Percentiles rank a stretch among this genome's conserved stretches.
Evolutionary conservation across 495 filamentous ascomycete species (phyloP).

Genomic region (Chaetomium tenue): DNA sequence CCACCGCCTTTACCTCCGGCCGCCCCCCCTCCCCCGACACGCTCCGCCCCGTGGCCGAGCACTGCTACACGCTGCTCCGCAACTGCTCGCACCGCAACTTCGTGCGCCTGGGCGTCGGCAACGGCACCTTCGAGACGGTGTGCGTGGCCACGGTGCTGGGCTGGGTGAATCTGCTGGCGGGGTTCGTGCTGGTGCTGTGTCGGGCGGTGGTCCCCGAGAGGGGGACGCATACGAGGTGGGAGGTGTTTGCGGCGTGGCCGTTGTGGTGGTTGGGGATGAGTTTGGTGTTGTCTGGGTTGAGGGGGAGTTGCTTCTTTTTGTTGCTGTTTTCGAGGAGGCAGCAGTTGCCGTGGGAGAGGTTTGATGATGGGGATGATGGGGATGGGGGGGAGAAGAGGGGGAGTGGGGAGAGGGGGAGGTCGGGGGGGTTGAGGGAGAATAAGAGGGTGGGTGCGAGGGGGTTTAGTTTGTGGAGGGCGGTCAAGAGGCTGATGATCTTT

Average conservation of each 20-base stretch:
- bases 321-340: slow-evolving; percentile 44
- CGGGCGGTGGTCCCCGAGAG: slow-evolving; percentile 37
- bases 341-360: slow-evolving; percentile 43
- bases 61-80: slow-evolving; percentile 46
- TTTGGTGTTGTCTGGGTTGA: slow-evolving; percentile 38
- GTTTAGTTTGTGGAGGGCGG: slow-evolving; percentile 23
- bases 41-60: slow-evolving; percentile 41
- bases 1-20: slow-evolving; percentile 19
- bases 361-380: slow-evolving; percentile 33
- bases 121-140: slow-evolving; percentile 46
- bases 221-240: slow-evolving; percentile 38
- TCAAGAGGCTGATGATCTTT: slow-evolving; percentile 45
- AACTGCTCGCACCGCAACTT: slow-evolving; percentile 54
- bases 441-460: slow-evolving; percentile 15
- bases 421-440: slow-evolving; percentile 17
- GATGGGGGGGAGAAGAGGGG: slow-evolving; percentile 16
- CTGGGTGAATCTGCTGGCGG: slow-evolving; percentile 33
- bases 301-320: slow-evolving; percentile 46
- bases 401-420: slow-evolving; percentile 14
- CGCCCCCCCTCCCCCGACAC: slow-evolving; percentile 25
- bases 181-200: slow-evolving; percentile 37
- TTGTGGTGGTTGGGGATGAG: slow-evolving; percentile 43
- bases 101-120: slow-evolving; percentile 46
- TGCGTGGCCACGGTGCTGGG: slow-evolving; percentile 44
- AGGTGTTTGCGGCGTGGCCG: slow-evolving; percentile 41